Percentiles rank a stretch among this genome's conserved stretches.
Evolutionary conservation across 2,329 filamentous ascomycete species (phyloP).

Genomic region (Fusarium sp.): DNA sequence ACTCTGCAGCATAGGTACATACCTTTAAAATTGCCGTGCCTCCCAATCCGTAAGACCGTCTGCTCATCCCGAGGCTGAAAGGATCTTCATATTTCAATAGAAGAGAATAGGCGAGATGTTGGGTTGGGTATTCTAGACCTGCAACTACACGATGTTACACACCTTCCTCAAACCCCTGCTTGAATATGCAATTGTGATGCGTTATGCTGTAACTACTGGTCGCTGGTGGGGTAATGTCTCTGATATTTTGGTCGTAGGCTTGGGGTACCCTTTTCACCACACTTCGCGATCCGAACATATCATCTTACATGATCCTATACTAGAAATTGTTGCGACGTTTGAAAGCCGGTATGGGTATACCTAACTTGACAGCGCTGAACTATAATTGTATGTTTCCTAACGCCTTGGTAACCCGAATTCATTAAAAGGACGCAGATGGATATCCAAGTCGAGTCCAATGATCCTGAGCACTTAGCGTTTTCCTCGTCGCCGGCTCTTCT

Average conservation of each 20-base stretch:
- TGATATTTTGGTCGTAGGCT: neutral
- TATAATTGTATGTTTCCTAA: neutral
- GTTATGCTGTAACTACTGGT: neutral
- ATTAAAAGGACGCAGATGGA: neutral
- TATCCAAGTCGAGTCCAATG: neutral
- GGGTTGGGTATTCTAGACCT: conserved; percentile 24
- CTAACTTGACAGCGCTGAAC: neutral
- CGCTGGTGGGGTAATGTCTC: neutral
- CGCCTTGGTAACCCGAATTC: neutral
- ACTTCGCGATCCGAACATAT: too few relatives aligned
- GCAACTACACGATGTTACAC: neutral
- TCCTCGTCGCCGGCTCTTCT: conserved; percentile 66
- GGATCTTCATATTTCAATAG: conserved; percentile 18
- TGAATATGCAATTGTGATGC: conserved; percentile 1
- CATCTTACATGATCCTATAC: neutral
- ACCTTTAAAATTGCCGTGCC: neutral
- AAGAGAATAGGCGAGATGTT: conserved; percentile 2
- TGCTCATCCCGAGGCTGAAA: conserved; percentile 32
- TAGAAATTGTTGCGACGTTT: neutral
- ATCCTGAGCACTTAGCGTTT: conserved; percentile 46
- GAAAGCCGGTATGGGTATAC: neutral
- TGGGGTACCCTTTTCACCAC: neutral
- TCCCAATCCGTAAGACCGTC: neutral
- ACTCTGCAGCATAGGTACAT: neutral
- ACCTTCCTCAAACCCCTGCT: conserved; percentile 4